Evolutionary conservation across 2,329 filamentous ascomycete species (phyloP).

Genomic region (Trichoderma atrobrunneum): DNA sequence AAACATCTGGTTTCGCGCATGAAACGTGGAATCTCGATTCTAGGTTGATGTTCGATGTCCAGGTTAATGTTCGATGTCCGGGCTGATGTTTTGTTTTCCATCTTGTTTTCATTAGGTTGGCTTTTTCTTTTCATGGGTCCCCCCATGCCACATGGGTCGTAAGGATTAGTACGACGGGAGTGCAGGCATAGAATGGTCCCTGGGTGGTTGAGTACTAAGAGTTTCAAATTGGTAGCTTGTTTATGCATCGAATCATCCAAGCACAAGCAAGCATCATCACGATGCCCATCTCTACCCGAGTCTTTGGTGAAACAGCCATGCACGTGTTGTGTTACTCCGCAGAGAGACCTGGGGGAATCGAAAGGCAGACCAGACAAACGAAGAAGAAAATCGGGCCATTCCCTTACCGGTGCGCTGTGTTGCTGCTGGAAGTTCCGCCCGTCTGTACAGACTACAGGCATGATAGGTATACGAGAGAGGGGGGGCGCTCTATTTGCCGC

Average conservation of each 20-base stretch:
- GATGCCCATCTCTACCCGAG: neutral
- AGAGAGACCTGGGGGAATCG: neutral
- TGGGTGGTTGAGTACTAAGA: neutral
- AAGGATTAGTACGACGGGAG: neutral
- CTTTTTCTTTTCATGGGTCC: neutral
- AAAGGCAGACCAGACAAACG: neutral
- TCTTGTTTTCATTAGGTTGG: neutral
- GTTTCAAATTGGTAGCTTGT: neutral
- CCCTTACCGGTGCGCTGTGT: neutral
- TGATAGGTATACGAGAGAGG: neutral
- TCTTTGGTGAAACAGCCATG: neutral
- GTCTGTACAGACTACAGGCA: neutral
- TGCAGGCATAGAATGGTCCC: neutral
- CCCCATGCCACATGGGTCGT: neutral
- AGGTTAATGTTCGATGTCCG: neutral
- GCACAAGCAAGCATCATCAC: neutral
- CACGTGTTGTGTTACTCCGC: neutral
- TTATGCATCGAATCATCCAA: neutral
- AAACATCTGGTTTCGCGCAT: conserved; percentile 9
- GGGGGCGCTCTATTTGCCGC: neutral
- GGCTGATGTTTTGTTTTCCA: neutral
- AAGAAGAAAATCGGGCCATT: neutral
- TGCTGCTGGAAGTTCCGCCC: neutral
- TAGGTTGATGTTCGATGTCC: neutral
- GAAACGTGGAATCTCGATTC: conserved; percentile 13